Evolutionary conservation across 208 protist species (phyloP).

Genomic region (Blastocrithidia nonstop): DNA sequence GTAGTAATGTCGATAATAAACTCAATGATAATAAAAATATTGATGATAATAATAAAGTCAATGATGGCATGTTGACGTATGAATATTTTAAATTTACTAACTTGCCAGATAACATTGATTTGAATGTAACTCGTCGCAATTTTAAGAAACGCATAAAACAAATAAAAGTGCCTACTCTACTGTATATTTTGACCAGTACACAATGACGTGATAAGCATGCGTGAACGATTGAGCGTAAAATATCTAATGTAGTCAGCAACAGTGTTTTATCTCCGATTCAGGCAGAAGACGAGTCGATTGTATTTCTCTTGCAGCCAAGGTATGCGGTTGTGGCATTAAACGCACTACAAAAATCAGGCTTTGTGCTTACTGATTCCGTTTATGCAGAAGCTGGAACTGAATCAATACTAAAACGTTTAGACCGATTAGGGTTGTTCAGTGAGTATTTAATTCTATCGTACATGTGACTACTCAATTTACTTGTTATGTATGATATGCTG

Average conservation of each 20-base stretch:
- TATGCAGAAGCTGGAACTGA: slow-evolving; percentile 32
- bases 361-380: slow-evolving; percentile 40
- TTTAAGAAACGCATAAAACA: slow-evolving; percentile 69
- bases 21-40: no score
- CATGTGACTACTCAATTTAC: slow-evolving; percentile 53
- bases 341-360: slow-evolving; percentile 53
- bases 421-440: slow-evolving; percentile 42
- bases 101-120: slow-evolving; percentile 65
- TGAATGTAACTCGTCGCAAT: slow-evolving; percentile 51
- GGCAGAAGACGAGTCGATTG: slow-evolving; percentile 56
- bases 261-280: no score
- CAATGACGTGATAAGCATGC: slow-evolving; percentile 49
- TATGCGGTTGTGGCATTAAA: slow-evolving; percentile 51
- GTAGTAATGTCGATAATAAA: no score
- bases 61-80: slow-evolving; percentile 43
- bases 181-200: slow-evolving; percentile 44
- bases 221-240: slow-evolving; percentile 33
- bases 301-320: slow-evolving; percentile 56
- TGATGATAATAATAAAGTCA: no score
- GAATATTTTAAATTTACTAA: slow-evolving; percentile 77
- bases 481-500: slow-evolving; percentile 51
- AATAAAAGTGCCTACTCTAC: slow-evolving; percentile 46
- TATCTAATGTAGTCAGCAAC: slow-evolving; percentile 44
- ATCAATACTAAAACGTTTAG: slow-evolving; percentile 25
- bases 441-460: slow-evolving; percentile 53